Percentiles rank a stretch among this genome's conserved stretches.
phyloP scores from a whole-genome alignment of 208 protist species.

The Acanthamoeba culbertsoni region DNA sequence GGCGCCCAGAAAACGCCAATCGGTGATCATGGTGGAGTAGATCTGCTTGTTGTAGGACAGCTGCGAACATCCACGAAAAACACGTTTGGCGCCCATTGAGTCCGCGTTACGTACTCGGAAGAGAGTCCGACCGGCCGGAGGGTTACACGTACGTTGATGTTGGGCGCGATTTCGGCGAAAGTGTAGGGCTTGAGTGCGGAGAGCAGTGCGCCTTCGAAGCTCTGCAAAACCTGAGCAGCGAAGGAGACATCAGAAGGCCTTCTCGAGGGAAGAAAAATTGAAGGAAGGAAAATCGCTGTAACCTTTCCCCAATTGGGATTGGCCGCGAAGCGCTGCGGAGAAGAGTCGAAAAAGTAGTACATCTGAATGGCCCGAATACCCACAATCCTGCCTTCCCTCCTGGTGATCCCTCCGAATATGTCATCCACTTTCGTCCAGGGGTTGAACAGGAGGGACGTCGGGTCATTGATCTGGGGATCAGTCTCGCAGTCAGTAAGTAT shows the following conservation, averaged over 20 bases:
- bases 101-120: background rate
- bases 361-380: background rate
- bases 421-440: background rate
- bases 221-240: background rate
- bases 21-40: background rate
- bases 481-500: background rate
- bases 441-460: background rate
- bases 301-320: background rate
- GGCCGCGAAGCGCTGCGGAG: background rate
- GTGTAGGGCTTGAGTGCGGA: background rate
- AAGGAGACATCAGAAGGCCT: background rate
- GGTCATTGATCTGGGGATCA: background rate
- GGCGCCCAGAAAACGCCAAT: background rate
- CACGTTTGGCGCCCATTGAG: background rate
- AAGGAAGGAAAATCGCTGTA: background rate
- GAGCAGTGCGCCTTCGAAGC: background rate
- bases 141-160: background rate
- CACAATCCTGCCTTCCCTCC: background rate
- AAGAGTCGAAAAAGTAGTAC: background rate
- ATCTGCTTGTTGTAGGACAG: background rate
- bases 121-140: too few species aligned
- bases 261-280: background rate
- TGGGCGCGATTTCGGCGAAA: background rate
- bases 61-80: background rate
- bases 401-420: background rate